Evolutionary conservation across 768 basidiomycete genomes (phyloP).

Genomic region (Russula compacta): DNA sequence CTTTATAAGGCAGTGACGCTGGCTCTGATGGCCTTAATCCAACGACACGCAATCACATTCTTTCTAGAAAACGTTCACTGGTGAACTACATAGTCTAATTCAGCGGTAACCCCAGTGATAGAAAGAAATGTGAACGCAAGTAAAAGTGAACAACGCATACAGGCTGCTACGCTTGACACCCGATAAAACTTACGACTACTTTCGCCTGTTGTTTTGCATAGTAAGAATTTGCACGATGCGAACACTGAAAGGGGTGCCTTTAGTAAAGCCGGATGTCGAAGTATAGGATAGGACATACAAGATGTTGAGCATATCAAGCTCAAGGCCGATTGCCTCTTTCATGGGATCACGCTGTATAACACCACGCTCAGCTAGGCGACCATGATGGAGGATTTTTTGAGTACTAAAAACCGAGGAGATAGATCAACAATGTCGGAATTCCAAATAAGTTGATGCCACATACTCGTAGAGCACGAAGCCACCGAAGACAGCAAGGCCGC

Average conservation of each 20-base stretch:
- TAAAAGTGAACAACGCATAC: neutral
- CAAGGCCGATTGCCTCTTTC: constrained; percentile 66
- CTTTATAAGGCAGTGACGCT: neutral
- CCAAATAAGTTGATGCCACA: constrained; percentile 20
- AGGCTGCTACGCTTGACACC: neutral
- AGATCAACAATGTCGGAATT: neutral
- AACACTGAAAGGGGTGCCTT: constrained; percentile 37
- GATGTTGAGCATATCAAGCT: constrained; percentile 86
- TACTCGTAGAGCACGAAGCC: constrained; percentile 86
- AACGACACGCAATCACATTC: neutral
- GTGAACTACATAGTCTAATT: neutral
- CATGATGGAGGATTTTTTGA: constrained; percentile 76
- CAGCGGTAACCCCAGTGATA: neutral
- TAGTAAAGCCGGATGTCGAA: constrained; percentile 3
- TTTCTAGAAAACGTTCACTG: neutral
- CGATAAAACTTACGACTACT: constrained; percentile 24
- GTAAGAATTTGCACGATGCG: constrained; percentile 73
- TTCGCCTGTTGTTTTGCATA: constrained; percentile 54
- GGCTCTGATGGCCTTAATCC: neutral
- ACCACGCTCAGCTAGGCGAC: constrained; percentile 63
- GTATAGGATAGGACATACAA: constrained; percentile 41
- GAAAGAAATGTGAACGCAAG: neutral
- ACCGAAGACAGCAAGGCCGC: constrained; percentile 80
- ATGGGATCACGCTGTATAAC: constrained; percentile 61
- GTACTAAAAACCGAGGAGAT: constrained; percentile 39